Evolutionary conservation across 331 rosid species (phyloP).

Genomic region (Spiraea crenata): DNA sequence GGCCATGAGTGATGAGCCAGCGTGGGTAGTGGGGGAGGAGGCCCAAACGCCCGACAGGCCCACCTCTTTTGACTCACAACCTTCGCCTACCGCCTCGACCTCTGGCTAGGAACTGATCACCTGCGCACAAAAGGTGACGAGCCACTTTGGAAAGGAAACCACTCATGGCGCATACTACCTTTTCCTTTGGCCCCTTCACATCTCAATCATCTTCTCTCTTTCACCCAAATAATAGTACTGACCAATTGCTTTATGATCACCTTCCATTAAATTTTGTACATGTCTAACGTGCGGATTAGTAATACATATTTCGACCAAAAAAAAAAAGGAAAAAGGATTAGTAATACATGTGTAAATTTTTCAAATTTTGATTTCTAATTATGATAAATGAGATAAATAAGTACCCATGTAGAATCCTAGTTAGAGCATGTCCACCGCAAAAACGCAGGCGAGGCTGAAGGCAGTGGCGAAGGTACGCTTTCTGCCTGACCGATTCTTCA

Average conservation of each 20-base stretch:
- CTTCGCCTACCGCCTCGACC: constrained; percentile 21
- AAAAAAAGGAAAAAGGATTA: too few species aligned
- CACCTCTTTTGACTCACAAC: constrained; percentile 40
- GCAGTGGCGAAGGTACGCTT: too few species aligned
- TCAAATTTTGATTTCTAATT: too few species aligned
- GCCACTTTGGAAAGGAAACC: constrained; percentile 26
- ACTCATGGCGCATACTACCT: constrained; percentile 14
- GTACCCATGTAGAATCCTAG: too few species aligned
- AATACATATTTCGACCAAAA: too few species aligned
- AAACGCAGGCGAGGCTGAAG: too few species aligned
- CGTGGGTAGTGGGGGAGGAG: constrained; percentile 20
- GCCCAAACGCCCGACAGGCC: constrained; percentile 18
- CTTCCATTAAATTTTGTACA: not conserved
- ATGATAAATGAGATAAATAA: too few species aligned
- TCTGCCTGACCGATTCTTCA: too few species aligned
- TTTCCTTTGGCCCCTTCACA: not conserved
- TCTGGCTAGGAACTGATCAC: not conserved
- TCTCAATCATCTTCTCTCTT: constrained; percentile 12
- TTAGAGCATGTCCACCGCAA: too few species aligned
- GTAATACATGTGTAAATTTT: too few species aligned
- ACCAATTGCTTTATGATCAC: not conserved
- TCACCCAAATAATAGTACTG: not conserved
- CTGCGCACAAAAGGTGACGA: constrained; percentile 23
- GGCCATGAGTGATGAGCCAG: not conserved
- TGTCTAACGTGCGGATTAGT: too few species aligned